Base-by-base conservation (phyloP, 106 monocot species). In the Apostasia ramifera region DNA sequence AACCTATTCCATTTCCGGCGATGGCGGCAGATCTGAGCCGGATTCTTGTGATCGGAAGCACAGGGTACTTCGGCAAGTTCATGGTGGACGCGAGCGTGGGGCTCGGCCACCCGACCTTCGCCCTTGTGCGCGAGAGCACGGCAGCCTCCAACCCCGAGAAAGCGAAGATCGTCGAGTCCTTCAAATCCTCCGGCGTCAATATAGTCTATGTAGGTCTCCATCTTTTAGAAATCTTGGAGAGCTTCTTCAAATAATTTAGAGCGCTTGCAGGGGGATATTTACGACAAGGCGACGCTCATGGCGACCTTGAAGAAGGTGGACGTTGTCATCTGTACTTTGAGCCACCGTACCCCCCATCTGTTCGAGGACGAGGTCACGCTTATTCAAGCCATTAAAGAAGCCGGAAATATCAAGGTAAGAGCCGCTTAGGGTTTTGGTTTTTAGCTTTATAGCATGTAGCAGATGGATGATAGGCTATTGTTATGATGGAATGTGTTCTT, bases 61-160 rank as follows among this genome's bases (percentile, higher is more conserved):
- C 78, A 0, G 78, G 78, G 40, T 68, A 68, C 67, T 71, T 78
- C 11, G 78, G 78, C 15, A 72, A 73, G 67, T 73, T 60, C 78
- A 66, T 78, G 66, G 72, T 78, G 48, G 64, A 72, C 5, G 67
- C 78, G 0, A 68, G 78, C 26, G 59, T 71, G 2, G 57, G 37
- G 52, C 53, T 64, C 10, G 72, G 72, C 1, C 66, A 78, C 14
- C 67, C 72, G 37, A 78, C 78, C 41, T 78, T 67, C 7, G 78
- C 61, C 5, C 59, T 78, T 1, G 53, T 78, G 0, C 47, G 78
- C 44, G 67, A 78, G 46, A 11, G 45, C 47, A 50, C 54, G 14
- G n/a, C 47, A 38, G 14, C 66, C 49, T 43, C 72, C 38, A 48
- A 57, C 43, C 15, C 57, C 15, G 37, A 38, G 37, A 72, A 78